A percentile compares a stretch with the other conserved stretches of the same genome.
These are phyloP conservation scores for Loxodes magnus DNA, from an alignment of 73 alveolate genomes.

Conservation along the genomic window DNA sequence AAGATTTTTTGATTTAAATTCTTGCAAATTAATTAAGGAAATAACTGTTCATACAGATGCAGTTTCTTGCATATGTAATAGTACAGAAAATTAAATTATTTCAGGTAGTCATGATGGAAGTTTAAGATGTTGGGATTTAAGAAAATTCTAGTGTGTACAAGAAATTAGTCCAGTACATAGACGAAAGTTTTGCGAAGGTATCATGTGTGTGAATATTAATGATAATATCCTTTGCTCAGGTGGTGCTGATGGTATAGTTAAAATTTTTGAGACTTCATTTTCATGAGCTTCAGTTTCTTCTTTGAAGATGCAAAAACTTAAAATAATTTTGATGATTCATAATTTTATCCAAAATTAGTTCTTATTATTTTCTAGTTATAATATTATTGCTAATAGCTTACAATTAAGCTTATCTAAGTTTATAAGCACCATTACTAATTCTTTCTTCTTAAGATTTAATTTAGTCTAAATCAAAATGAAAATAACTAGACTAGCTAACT, in stretches of 20 bases:
- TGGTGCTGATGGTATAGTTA: constrained; percentile 31
- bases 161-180: constrained; percentile 22
- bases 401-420: too few species aligned
- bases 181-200: constrained; percentile 24
- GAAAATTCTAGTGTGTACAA: constrained; percentile 19
- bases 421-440: too few species aligned
- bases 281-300: too few species aligned
- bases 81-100: constrained; percentile 8
- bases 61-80: constrained; percentile 14
- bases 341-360: too few species aligned
- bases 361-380: too few species aligned
- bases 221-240: constrained; percentile 13
- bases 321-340: too few species aligned
- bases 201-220: constrained; percentile 14
- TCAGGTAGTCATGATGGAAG: constrained; percentile 15
- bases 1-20: constrained; percentile 24
- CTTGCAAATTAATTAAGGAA: constrained; percentile 8
- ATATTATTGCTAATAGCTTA: too few species aligned
- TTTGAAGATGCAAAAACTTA: too few species aligned
- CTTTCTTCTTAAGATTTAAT: too few species aligned
- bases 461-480: too few species aligned
- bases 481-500: too few species aligned
- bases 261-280: constrained; percentile 17
- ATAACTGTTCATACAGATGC: constrained; percentile 20
- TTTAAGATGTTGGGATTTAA: constrained; percentile 27